These are phyloP conservation scores for Ambrosiella beaveri DNA, from an alignment of 2,329 filamentous ascomycete species.

Conservation along the genomic window DNA sequence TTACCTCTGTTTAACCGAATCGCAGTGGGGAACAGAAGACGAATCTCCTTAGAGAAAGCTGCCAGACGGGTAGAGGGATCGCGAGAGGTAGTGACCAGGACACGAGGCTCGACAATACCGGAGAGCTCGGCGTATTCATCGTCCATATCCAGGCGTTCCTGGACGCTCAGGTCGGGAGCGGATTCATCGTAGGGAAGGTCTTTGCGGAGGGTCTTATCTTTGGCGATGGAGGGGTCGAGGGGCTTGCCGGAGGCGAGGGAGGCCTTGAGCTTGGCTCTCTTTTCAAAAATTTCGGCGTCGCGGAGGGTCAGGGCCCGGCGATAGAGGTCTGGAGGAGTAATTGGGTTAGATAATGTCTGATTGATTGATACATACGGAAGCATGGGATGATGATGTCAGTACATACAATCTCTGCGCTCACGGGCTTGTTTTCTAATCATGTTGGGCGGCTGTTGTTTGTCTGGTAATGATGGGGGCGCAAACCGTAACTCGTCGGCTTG, in stretches of 20 bases:
- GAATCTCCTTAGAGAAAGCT: slow-evolving; percentile 87
- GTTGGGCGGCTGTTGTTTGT: slow-evolving; percentile 5
- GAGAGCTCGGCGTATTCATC: slow-evolving; percentile 83
- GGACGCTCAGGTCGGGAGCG: slow-evolving; percentile 43
- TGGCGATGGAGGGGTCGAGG: slow-evolving; percentile 62
- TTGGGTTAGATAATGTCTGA: background rate
- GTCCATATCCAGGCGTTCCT: slow-evolving; percentile 59
- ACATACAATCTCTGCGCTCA: slow-evolving; percentile 24
- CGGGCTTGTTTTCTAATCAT: slow-evolving; percentile 23
- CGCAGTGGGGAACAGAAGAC: slow-evolving; percentile 64
- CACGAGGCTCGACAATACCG: slow-evolving; percentile 71
- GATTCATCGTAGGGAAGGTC: slow-evolving; percentile 94
- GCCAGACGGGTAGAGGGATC: slow-evolving; percentile 69
- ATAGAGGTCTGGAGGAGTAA: slow-evolving; percentile 46
- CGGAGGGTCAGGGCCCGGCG: slow-evolving; percentile 70
- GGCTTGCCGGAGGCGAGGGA: slow-evolving; percentile 82
- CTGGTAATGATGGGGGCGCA: too few species aligned
- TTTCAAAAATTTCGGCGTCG: slow-evolving; percentile 85
- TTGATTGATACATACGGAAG: background rate
- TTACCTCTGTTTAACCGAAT: slow-evolving; percentile 88
- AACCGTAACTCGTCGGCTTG: too few species aligned
- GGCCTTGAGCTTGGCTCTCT: slow-evolving; percentile 69
- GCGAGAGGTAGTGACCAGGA: slow-evolving; percentile 80
- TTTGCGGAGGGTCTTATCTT: slow-evolving; percentile 67
- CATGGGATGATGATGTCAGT: background rate